Evolutionary conservation across 768 basidiomycete genomes (phyloP), one percentile per base, ranked within the genome.

Genomic region (Boletus tomentosulus): DNA sequence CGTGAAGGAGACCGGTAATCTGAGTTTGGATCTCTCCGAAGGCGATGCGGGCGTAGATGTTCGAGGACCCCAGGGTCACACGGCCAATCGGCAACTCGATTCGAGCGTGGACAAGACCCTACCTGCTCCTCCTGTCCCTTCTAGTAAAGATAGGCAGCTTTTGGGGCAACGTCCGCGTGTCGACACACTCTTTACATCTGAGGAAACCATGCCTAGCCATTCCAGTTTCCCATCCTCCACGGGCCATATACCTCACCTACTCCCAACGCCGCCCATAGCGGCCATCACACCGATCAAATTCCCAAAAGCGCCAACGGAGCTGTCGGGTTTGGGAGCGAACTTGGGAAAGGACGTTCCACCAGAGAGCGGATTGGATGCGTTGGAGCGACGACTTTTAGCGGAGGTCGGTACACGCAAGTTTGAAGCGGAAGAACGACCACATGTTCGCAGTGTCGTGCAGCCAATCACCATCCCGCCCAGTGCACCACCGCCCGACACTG

Each of bases 391-490:
- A 48, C 71, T 92, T 4, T 68, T 86, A 1, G 83, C 81, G 0
- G 83, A 90, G 61, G 88, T 91, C 7, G 89, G 89, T 27, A 90
- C 88, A 19, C 76, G 83, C 47, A 76, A 71, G 62, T 57, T 66
- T 0, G 69, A 73, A n/a, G 56, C 52, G 16, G 60, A 65, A 27
- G 54, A 59, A 39, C 62, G 65, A 11, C 70, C 73, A 0, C 73
- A 77, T 38, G 71, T 75, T 8, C 67, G 74, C 42, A 57, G 64
- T 33, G 64, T 76, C 41, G 59, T 76, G 16, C 69, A 67, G 49
- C 76, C 76, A 25, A 77, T 74, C 41, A 55, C 62, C 19, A 76
- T 74, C 35, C 74, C 75, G 12, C 63, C 66, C 41, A 63, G 65
- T 22, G 70, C 41, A 5, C 45, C 60, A 41, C 67, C 55, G 4